These are phyloP conservation scores for Quercus lobata DNA, from an alignment of 331 rosid species.

Conservation along the genomic window DNA sequence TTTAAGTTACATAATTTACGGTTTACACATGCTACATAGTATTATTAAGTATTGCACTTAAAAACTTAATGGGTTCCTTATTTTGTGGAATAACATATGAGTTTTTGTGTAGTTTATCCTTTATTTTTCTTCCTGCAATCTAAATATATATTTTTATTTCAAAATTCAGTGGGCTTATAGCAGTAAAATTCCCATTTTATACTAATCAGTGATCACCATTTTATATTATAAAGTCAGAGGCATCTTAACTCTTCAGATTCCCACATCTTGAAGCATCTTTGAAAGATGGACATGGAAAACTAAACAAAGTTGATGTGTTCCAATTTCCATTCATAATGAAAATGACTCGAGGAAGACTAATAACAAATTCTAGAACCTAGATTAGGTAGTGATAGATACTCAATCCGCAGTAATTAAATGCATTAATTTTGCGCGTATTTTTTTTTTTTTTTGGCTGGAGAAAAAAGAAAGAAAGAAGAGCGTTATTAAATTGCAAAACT, in stretches of 20 bases:
- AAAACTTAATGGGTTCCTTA: no score
- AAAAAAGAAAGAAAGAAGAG: no score
- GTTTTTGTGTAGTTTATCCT: no score
- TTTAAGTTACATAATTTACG: no score
- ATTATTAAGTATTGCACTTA: no score
- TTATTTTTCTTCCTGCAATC: not conserved
- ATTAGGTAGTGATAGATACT: slow-evolving; percentile 19
- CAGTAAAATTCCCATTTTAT: not conserved
- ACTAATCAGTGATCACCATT: slow-evolving; percentile 1
- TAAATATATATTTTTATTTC: not conserved
- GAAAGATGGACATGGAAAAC: not conserved
- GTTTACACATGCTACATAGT: no score
- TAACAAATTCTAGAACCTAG: not conserved
- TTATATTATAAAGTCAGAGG: slow-evolving; percentile 4
- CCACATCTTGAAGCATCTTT: slow-evolving; percentile 20
- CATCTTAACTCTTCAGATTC: slow-evolving; percentile 29
- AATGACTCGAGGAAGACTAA: not conserved
- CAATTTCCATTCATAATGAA: slow-evolving; percentile 7
- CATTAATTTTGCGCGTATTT: no score
- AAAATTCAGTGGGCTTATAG: not conserved
- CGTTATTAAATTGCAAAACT: no score
- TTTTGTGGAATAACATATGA: no score
- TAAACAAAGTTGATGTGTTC: not conserved
- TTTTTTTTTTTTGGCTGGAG: no score
- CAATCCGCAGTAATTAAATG: not conserved